Evolutionary conservation across 2,329 filamentous ascomycete genomes (phyloP).

Genomic region (Aphanoascus verrucosus): DNA sequence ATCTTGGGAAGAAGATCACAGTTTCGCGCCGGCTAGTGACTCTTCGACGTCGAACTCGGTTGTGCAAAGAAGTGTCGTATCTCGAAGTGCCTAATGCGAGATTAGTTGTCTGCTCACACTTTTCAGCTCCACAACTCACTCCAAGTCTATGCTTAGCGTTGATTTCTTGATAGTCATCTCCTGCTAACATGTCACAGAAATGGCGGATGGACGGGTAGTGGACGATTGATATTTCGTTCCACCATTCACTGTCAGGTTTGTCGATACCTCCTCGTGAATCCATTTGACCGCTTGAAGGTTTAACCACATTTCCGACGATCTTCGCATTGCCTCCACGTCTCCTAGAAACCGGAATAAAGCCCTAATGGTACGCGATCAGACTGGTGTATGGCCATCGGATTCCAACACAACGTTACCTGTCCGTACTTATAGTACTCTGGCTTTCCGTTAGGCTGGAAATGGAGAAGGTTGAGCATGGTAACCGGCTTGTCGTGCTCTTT

Average conservation of each 20-base stretch:
- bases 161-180: slow-evolving; percentile 48
- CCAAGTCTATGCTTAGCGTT: slow-evolving; percentile 44
- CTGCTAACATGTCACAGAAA: slow-evolving; percentile 51
- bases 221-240: slow-evolving; percentile 55
- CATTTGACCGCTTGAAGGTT: slow-evolving; percentile 15
- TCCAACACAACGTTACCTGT: slow-evolving; percentile 35
- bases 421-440: slow-evolving; percentile 49
- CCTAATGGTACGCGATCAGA: slow-evolving; percentile 14
- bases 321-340: slow-evolving; percentile 50
- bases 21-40: slow-evolving; percentile 18
- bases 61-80: slow-evolving; percentile 46
- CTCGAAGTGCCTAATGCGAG: slow-evolving; percentile 34
- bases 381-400: neutral
- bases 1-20: slow-evolving; percentile 16
- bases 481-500: slow-evolving; percentile 37
- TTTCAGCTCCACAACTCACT: slow-evolving; percentile 19
- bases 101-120: neutral
- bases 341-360: slow-evolving; percentile 38
- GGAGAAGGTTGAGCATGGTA: slow-evolving; percentile 54
- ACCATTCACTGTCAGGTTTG: slow-evolving; percentile 29
- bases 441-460: slow-evolving; percentile 45
- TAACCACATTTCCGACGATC: slow-evolving; percentile 49
- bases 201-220: slow-evolving; percentile 54
- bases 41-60: slow-evolving; percentile 39
- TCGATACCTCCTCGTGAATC: slow-evolving; percentile 21